Evolutionary conservation across 257 asterid species (phyloP).

Genomic region (Anisodus acutangulus): DNA sequence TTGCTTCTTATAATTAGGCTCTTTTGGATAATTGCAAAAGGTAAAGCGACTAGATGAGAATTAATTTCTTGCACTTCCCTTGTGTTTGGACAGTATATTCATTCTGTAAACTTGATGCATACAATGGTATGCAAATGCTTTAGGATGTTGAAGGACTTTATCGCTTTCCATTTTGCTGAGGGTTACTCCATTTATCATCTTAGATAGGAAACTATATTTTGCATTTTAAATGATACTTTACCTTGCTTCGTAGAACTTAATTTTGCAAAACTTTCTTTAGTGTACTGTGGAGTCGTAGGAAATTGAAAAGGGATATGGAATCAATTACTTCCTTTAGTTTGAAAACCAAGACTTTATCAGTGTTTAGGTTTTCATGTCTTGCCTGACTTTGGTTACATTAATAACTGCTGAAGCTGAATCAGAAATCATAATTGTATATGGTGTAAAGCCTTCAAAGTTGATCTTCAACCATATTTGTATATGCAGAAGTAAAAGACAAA

Average conservation of each 20-base stretch:
- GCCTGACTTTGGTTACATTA: not conserved
- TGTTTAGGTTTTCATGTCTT: conserved; percentile 5
- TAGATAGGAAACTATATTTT: not conserved
- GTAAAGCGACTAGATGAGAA: not conserved
- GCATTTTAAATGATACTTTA: not conserved
- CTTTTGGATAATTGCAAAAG: conserved; percentile 1
- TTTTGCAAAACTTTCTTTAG: not conserved
- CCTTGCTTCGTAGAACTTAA: not conserved
- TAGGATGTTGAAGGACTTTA: conserved; percentile 5
- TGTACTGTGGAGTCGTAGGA: not conserved
- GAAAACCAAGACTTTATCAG: conserved; percentile 8
- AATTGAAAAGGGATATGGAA: not conserved
- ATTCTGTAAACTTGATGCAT: not conserved
- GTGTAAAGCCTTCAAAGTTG: conserved; percentile 27
- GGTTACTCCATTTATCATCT: conserved; percentile 5
- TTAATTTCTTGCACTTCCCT: not conserved
- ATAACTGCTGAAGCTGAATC: not conserved
- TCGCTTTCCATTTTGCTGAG: not conserved
- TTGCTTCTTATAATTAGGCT: conserved; percentile 14
- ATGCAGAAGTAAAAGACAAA: not conserved
- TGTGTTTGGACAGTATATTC: not conserved
- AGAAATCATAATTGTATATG: conserved; percentile 16
- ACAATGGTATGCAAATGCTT: not conserved
- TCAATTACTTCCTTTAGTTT: not conserved
- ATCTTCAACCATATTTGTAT: not conserved